Conservation (phyloP, 139 green algal genomes). For the Ulvella scutata region DNA sequence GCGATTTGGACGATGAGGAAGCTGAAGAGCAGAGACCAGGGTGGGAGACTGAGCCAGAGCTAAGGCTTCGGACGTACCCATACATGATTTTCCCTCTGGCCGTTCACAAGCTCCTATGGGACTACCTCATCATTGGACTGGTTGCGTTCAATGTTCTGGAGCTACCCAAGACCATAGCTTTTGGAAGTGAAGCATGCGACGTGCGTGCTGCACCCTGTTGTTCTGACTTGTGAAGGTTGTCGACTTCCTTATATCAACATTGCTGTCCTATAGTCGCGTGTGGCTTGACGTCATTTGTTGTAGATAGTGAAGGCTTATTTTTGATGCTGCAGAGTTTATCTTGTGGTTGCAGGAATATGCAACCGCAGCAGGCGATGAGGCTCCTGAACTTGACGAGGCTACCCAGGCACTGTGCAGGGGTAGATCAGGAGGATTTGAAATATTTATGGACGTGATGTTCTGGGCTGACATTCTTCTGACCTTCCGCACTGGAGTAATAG, state of each 20-base stretch:
- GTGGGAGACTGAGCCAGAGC: conserved; percentile 1
- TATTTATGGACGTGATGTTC: conserved; percentile 9
- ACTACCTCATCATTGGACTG: neutral
- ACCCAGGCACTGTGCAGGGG: too few relatives aligned
- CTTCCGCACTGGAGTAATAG: conserved; percentile 8
- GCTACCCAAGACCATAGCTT: conserved; percentile 9
- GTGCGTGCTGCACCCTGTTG: neutral
- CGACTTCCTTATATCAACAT: neutral
- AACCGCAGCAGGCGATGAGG: neutral
- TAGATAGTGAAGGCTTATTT: neutral
- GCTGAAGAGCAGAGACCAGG: too few relatives aligned
- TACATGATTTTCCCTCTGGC: conserved; percentile 9
- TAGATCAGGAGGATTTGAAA: neutral
- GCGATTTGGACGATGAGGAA: too few relatives aligned
- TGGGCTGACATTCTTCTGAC: conserved; percentile 10
- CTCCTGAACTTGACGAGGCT: neutral
- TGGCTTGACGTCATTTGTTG: neutral
- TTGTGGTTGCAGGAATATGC: neutral
- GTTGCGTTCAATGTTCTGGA: conserved; percentile 7
- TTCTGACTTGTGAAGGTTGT: neutral
- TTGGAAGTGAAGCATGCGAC: neutral
- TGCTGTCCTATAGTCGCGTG: neutral
- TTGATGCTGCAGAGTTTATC: neutral
- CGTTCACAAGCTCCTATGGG: conserved; percentile 4
- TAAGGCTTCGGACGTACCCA: neutral